A percentile compares a stretch with the other conserved stretches of the same genome.
Evolutionary conservation across 345 rosid genomes (phyloP).

Genomic region (Melaleuca alternifolia): DNA sequence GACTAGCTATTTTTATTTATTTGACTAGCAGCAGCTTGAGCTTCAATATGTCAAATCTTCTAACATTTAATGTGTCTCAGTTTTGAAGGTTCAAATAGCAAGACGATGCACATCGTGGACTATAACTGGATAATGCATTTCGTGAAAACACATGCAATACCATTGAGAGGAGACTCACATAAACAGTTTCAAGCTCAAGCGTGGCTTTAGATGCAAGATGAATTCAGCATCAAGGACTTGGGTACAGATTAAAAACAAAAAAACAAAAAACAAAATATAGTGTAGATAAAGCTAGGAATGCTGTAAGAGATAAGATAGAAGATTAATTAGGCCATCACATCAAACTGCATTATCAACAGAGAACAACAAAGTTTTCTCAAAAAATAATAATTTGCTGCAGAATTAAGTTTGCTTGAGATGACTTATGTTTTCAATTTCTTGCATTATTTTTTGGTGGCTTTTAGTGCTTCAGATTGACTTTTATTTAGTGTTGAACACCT

Average conservation of each 20-base stretch:
- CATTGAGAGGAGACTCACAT: neutral
- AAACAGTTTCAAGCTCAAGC: neutral
- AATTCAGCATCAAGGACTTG: neutral
- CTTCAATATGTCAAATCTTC: slow-evolving; percentile 39
- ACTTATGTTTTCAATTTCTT: neutral
- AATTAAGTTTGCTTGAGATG: neutral
- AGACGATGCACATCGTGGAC: neutral
- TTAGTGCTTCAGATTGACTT: neutral
- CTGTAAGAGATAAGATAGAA: neutral
- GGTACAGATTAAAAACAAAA: neutral
- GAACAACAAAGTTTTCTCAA: neutral
- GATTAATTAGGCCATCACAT: neutral
- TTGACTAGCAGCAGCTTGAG: neutral
- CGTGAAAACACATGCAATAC: neutral
- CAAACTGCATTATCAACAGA: neutral
- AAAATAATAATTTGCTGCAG: neutral
- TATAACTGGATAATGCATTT: neutral
- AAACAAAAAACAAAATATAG: neutral
- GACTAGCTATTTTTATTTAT: neutral
- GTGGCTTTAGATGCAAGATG: neutral
- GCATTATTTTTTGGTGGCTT: neutral
- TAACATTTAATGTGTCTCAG: neutral
- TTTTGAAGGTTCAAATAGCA: neutral
- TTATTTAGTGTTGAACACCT: neutral
- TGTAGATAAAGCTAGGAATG: neutral